These are phyloP conservation scores for Pistacia integerrima DNA, from an alignment of 345 rosid genomes.

Conservation along the genomic window DNA sequence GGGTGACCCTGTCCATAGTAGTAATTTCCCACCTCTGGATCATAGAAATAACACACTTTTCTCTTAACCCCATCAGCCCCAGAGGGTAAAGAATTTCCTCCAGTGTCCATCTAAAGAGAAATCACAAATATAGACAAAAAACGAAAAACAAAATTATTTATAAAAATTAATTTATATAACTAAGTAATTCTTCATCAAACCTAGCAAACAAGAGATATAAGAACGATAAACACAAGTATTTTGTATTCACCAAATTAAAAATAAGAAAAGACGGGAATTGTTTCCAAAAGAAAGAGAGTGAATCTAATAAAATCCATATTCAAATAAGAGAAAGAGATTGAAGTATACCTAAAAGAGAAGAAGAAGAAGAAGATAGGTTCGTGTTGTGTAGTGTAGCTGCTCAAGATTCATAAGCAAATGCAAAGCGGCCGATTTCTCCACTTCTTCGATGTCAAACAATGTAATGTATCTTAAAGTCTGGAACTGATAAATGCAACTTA, in stretches of 20 bases:
- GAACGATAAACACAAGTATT: not conserved
- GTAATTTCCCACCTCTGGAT: constrained; percentile 70
- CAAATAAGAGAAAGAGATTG: no score
- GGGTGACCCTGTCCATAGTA: constrained; percentile 70
- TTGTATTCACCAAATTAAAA: not conserved
- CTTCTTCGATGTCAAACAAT: no score
- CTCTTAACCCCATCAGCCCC: constrained; percentile 66
- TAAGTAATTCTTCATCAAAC: not conserved
- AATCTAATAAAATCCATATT: no score
- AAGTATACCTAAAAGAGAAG: no score
- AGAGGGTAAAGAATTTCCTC: constrained; percentile 58
- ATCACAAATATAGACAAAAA: not conserved
- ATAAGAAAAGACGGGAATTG: not conserved
- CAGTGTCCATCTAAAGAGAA: constrained; percentile 34
- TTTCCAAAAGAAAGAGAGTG: no score
- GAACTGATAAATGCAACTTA: no score
- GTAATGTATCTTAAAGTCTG: no score
- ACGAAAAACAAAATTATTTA: not conserved
- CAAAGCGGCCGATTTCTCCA: no score
- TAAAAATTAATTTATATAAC: not conserved
- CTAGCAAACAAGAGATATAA: not conserved
- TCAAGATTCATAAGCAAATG: no score
- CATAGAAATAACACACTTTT: constrained; percentile 63
- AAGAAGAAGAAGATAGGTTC: no score
- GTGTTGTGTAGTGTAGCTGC: no score